A percentile compares a stretch with the other conserved stretches of the same genome.
These are phyloP conservation scores for Anisodus acutangulus DNA, from an alignment of 257 asterid species.

Conservation along the genomic window DNA sequence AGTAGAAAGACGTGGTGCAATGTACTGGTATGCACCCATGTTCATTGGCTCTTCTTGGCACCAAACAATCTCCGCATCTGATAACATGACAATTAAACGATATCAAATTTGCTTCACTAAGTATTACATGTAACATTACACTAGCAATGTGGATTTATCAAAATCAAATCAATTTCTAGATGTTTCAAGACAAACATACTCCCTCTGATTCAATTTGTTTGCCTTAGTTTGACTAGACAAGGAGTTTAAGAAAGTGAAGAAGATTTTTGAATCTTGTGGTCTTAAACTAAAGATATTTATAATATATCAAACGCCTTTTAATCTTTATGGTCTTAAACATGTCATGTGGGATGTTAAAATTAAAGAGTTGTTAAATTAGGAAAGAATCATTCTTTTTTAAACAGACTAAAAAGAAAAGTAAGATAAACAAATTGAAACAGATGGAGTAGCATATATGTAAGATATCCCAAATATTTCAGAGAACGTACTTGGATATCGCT, in stretches of 20 bases:
- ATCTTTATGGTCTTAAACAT: no score
- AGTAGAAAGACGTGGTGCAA: constrained; percentile 75
- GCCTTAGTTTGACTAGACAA: no score
- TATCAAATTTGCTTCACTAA: neutral
- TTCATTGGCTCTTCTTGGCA: constrained; percentile 98
- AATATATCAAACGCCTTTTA: no score
- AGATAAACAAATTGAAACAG: no score
- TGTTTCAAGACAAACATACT: neutral
- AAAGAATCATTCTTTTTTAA: no score
- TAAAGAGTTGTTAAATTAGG: no score
- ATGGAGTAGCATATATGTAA: neutral
- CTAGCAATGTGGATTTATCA: neutral
- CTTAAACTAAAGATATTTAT: no score
- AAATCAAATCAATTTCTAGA: neutral
- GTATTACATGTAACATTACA: neutral
- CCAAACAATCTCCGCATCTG: constrained; percentile 96
- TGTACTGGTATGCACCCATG: constrained; percentile 87
- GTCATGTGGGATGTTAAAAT: no score
- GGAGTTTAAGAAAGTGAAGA: no score
- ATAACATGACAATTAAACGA: constrained; percentile 33
- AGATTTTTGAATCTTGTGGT: no score
- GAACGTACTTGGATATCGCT: constrained; percentile 87
- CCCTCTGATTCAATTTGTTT: neutral
- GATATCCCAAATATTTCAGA: neutral
- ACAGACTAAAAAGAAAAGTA: no score